Evolutionary conservation across 257 asterid genomes (phyloP).

Genomic region (Fraxinus anomala): DNA sequence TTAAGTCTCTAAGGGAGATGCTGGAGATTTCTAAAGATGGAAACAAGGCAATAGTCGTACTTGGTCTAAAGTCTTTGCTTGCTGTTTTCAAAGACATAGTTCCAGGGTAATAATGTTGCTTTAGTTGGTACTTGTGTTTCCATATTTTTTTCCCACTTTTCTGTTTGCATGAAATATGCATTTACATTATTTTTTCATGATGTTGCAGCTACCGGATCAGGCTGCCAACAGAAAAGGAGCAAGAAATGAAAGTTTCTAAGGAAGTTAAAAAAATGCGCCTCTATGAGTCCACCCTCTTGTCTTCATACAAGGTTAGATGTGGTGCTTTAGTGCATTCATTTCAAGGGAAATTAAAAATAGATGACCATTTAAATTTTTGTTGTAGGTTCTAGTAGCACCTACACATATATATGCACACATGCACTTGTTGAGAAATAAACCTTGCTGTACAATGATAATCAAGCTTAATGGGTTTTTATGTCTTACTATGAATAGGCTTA

Average conservation of each 20-base stretch:
- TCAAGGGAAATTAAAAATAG: background rate
- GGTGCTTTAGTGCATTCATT: background rate
- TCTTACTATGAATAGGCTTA: constrained; percentile 55
- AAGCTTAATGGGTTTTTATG: constrained; percentile 34
- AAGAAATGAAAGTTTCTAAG: constrained; percentile 92
- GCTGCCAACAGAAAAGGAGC: constrained; percentile 92
- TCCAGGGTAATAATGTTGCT: constrained; percentile 72
- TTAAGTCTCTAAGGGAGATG: constrained; percentile 80
- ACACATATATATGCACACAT: constrained; percentile 1
- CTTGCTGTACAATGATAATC: background rate
- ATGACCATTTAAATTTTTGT: background rate
- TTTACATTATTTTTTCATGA: constrained; percentile 27
- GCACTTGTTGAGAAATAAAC: background rate
- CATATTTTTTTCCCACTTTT: constrained; percentile 9
- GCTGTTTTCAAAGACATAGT: constrained; percentile 94
- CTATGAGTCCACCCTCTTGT: constrained; percentile 76
- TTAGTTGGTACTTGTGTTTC: constrained; percentile 15
- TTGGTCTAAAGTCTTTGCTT: constrained; percentile 78
- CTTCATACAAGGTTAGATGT: constrained; percentile 75
- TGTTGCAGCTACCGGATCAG: constrained; percentile 84
- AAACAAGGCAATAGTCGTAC: constrained; percentile 56
- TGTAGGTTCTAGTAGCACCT: constrained; percentile 7
- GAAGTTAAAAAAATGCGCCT: constrained; percentile 71
- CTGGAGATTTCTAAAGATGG: constrained; percentile 75
- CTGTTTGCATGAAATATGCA: constrained; percentile 11